These are phyloP conservation scores for Moniliella sp. DNA, from an alignment of 1,284 basidiomycete species.

Conservation along the genomic window DNA sequence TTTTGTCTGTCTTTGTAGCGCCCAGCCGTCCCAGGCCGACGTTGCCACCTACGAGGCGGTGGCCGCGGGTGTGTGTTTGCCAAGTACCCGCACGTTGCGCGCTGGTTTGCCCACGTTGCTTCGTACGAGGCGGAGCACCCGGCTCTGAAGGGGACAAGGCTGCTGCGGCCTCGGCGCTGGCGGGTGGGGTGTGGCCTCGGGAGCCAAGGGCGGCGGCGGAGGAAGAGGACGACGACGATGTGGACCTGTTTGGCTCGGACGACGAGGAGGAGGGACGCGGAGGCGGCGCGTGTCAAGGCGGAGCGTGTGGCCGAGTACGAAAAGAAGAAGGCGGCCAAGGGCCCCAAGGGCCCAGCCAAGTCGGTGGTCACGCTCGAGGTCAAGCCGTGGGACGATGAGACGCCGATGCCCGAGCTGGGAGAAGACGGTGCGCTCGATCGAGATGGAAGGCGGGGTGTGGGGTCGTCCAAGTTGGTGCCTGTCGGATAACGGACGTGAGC, in stretches of 20 bases:
- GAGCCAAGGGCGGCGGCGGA: slow-evolving; percentile 26
- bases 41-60: slow-evolving; percentile 67
- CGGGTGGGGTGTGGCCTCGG: slow-evolving; percentile 1
- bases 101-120: slow-evolving; percentile 56
- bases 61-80: slow-evolving; percentile 40
- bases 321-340: slow-evolving; percentile 76
- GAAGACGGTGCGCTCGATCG: slow-evolving; percentile 58
- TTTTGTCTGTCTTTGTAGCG: slow-evolving; percentile 41
- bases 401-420: slow-evolving; percentile 80
- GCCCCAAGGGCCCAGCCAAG: slow-evolving; percentile 41
- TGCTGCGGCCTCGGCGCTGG: slow-evolving; percentile 12
- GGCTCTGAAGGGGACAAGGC: slow-evolving; percentile 23
- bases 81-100: slow-evolving; percentile 53
- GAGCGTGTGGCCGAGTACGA: slow-evolving; percentile 86
- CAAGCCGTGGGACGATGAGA: slow-evolving; percentile 96
- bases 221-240: slow-evolving; percentile 69
- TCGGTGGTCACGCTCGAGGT: slow-evolving; percentile 87
- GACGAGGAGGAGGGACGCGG: slow-evolving; percentile 67
- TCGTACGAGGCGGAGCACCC: slow-evolving; percentile 26
- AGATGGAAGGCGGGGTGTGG: slow-evolving; percentile 83
- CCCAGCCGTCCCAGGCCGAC: slow-evolving; percentile 85
- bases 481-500: slow-evolving; percentile 78
- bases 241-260: slow-evolving; percentile 76
- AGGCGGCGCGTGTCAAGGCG: slow-evolving; percentile 79
- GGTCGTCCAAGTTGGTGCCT: slow-evolving; percentile 63